Base-by-base conservation (phyloP, 345 rosid species). In the Hibiscus mutabilis region DNA sequence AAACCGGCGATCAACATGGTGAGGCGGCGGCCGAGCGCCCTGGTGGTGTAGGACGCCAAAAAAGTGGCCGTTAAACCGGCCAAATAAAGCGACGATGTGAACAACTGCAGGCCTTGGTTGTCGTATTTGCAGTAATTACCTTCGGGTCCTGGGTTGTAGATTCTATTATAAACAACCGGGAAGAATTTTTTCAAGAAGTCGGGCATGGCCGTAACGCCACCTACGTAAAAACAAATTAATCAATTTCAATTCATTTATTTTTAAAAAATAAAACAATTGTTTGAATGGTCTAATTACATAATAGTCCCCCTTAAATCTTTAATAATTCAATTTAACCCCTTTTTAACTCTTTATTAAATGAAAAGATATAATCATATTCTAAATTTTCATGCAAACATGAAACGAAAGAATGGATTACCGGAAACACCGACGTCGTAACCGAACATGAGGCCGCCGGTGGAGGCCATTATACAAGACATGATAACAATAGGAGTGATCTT, bases 381-480 rank as follows among this genome's bases (percentile, higher is more conserved):
- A 47, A 47, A 47, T 47, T 47, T 73, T 6, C 68, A 71, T 14
- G 27, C 51, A 42, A 61, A 16, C 13, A 13, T 13, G 16, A 11
- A 46, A 46, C 46, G 12, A 57, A 25, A 57, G 60, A 35, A 1
- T 4, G 4, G 1, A 21, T 58, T 84, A 91, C 98, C 98, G 49
- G 97, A 91, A 59, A 94, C 86, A 56, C 98, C 97, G 55, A 91
- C 86, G 66, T 91, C 98, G 67, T 94, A 94, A 51, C 98, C 98
- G 25, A 91, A 94, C 97, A 94, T 92, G 81, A 94, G 97, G 2
- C 98, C 97, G 0, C 98, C 98, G 7, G 97, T 90, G 72, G 98
- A 96, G 9, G 98, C 97, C 96, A 90, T 87, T 75, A 94, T 87
- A 75, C 97, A 94, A 14, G 97, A 87, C 59, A 94, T 75, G 73